phyloP scores from a whole-genome alignment of 2,329 filamentous ascomycete species.

The Alternaria longipes region DNA sequence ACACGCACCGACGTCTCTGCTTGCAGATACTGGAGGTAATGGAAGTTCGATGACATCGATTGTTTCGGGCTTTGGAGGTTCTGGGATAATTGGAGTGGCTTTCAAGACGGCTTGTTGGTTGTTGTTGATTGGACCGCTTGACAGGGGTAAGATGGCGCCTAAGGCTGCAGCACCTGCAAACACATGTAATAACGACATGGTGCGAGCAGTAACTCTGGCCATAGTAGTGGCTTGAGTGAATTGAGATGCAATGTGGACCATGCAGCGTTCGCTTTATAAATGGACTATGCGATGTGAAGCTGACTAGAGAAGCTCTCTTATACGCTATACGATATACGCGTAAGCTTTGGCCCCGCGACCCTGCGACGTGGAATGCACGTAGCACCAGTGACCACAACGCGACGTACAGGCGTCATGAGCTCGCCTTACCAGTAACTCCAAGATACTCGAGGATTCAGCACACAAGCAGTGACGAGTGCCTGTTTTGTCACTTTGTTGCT shows the following conservation, averaged over 20 bases:
- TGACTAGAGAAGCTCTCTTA: neutral
- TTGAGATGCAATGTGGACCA: neutral
- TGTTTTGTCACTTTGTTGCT: neutral
- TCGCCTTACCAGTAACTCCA: neutral
- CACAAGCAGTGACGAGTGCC: neutral
- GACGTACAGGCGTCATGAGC: neutral
- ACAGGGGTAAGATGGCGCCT: neutral
- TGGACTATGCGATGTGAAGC: neutral
- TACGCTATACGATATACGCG: slow-evolving; percentile 4
- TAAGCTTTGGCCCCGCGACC: neutral
- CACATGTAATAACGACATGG: neutral
- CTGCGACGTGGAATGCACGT: neutral
- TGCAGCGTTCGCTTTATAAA: neutral
- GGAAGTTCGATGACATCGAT: slow-evolving; percentile 49
- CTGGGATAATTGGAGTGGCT: neutral
- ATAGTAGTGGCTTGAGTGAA: neutral
- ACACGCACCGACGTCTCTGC: slow-evolving; percentile 43
- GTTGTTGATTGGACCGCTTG: neutral
- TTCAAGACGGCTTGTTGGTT: neutral
- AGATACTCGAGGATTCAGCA: neutral
- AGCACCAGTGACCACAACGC: neutral
- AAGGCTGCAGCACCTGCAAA: neutral
- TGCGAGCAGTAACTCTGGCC: neutral
- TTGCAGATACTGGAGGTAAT: slow-evolving; percentile 49
- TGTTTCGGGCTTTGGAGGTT: neutral